Percentiles rank a stretch among this genome's conserved stretches.
phyloP scores from a whole-genome alignment of 2,329 filamentous ascomycete species.

The Sporothrix dimorphospora region DNA sequence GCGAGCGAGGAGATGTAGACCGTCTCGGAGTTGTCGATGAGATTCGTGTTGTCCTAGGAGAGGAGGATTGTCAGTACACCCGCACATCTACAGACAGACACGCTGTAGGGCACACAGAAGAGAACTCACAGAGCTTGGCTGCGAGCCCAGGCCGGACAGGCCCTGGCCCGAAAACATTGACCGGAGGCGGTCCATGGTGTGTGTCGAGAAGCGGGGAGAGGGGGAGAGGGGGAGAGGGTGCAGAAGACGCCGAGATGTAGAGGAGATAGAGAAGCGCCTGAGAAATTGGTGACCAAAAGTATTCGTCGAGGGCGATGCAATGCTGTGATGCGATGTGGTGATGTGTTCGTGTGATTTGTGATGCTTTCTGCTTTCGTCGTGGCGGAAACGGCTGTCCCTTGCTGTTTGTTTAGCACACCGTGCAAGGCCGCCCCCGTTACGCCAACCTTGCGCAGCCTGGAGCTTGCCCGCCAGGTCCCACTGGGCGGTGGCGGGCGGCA shows the following conservation, averaged over 20 bases:
- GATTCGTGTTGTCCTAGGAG: slow-evolving; percentile 80
- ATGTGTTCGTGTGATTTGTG: slow-evolving; percentile 1
- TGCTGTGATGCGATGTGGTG: not conserved
- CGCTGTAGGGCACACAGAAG: not conserved
- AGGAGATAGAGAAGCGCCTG: not conserved
- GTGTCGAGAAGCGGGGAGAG: slow-evolving; percentile 24
- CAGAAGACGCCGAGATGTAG: not conserved
- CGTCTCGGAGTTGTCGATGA: slow-evolving; percentile 99
- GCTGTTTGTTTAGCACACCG: slow-evolving; percentile 20
- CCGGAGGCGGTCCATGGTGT: slow-evolving; percentile 85
- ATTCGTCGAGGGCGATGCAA: not conserved
- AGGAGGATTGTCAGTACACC: not conserved
- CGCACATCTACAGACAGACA: not conserved
- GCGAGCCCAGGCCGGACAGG: slow-evolving; percentile 62
- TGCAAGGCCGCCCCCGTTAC: slow-evolving; percentile 33
- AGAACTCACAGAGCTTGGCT: slow-evolving; percentile 62
- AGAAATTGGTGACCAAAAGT: not conserved
- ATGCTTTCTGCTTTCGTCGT: not conserved
- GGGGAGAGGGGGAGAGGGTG: slow-evolving; percentile 27
- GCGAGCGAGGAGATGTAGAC: slow-evolving; percentile 98
- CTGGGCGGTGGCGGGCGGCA: slow-evolving; percentile 33
- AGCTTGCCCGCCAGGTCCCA: slow-evolving; percentile 29
- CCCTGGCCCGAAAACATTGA: slow-evolving; percentile 78
- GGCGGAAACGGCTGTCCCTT: not conserved
- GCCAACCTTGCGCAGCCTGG: slow-evolving; percentile 42